Evolutionary conservation across 495 filamentous ascomycete species (phyloP).

Genomic region (Tuber calosporum): DNA sequence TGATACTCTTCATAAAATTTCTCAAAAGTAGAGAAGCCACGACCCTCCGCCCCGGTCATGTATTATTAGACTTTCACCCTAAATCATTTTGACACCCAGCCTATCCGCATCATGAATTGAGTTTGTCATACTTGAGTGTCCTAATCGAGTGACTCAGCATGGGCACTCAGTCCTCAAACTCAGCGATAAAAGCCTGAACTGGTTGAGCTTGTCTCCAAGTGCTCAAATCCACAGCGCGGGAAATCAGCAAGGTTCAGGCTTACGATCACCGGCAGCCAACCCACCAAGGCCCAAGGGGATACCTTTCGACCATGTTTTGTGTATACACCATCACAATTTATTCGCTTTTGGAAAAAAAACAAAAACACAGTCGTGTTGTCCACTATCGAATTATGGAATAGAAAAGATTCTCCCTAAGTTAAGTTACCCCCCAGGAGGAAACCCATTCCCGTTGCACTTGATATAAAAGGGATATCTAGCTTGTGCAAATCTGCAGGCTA

Average conservation of each 20-base stretch:
- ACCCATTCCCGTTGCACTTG: background rate
- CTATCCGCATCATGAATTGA: background rate
- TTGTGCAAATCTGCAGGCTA: background rate
- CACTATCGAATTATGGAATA: background rate
- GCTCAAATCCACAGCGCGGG: background rate
- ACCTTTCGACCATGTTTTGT: background rate
- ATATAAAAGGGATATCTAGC: background rate
- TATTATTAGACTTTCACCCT: background rate
- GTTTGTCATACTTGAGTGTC: background rate
- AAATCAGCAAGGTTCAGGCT: background rate
- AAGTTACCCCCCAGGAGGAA: background rate
- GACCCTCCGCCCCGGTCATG: background rate
- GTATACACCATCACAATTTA: background rate
- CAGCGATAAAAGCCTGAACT: background rate
- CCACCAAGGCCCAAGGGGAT: too few relatives aligned
- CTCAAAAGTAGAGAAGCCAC: background rate
- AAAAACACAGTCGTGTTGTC: background rate
- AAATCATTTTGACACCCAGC: background rate
- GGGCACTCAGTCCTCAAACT: background rate
- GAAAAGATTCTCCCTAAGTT: too few relatives aligned
- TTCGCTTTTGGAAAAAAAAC: background rate
- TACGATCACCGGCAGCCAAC: background rate
- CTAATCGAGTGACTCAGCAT: background rate
- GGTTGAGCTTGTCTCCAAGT: background rate
- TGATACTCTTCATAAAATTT: background rate